phyloP scores from a whole-genome alignment of 495 filamentous ascomycete genomes.

The Tetracladium setigerum region DNA sequence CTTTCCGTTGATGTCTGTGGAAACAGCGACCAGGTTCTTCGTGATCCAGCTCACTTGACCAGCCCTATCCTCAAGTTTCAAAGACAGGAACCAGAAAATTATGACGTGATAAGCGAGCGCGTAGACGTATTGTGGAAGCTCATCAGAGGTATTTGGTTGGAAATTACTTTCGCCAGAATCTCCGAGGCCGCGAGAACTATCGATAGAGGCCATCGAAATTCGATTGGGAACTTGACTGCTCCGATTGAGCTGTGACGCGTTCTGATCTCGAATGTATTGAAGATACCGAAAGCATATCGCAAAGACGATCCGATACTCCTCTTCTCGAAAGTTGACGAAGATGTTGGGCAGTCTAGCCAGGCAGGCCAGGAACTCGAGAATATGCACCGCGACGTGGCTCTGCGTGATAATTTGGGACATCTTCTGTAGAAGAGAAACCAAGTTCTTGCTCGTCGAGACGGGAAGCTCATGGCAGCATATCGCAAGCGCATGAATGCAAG shows the following conservation, averaged over 20 bases:
- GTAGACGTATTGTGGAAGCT: constrained; percentile 85
- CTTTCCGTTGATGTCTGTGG: constrained; percentile 61
- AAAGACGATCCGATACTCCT: constrained; percentile 87
- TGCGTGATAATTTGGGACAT: constrained; percentile 96
- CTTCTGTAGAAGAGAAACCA: constrained; percentile 77
- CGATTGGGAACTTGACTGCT: constrained; percentile 10
- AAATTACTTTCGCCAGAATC: constrained; percentile 20
- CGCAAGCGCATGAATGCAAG: constrained; percentile 88
- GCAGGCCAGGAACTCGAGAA: constrained; percentile 84
- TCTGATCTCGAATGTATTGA: constrained; percentile 52
- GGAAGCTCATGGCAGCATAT: constrained; percentile 93
- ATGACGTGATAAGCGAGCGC: constrained; percentile 91
- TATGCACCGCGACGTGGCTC: constrained; percentile 81
- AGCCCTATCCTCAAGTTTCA: constrained; percentile 74
- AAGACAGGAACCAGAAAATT: constrained; percentile 88
- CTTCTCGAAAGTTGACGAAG: constrained; percentile 78
- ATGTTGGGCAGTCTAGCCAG: constrained; percentile 79
- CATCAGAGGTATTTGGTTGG: constrained; percentile 40
- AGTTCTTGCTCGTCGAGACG: constrained; percentile 66
- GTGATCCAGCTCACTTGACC: constrained; percentile 87
- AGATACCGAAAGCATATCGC: constrained; percentile 91
- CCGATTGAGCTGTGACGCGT: constrained; percentile 24
- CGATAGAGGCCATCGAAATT: constrained; percentile 6
- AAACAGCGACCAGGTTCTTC: constrained; percentile 63
- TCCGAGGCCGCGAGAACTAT: constrained; percentile 4